These are phyloP conservation scores for Xerocomus cyaneibrunnescens DNA, from an alignment of 1,284 basidiomycete species.

Conservation along the genomic window DNA sequence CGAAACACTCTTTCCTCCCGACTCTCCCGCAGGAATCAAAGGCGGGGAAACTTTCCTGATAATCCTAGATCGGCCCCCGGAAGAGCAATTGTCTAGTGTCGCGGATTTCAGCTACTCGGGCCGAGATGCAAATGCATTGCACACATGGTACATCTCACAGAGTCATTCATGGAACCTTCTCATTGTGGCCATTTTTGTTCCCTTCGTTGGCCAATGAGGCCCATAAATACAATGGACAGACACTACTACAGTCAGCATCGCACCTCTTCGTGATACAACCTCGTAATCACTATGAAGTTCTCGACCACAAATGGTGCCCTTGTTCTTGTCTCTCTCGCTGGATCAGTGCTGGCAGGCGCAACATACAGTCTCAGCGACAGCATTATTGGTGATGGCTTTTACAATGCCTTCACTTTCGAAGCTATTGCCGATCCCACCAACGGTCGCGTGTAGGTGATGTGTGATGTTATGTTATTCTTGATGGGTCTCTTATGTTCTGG, in stretches of 20 bases:
- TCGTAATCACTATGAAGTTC: conserved; percentile 18
- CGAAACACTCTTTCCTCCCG: neutral
- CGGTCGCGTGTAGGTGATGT: conserved; percentile 44
- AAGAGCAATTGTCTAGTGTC: no score
- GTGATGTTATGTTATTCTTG: neutral
- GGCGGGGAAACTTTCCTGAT: no score
- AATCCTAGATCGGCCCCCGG: no score
- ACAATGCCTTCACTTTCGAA: conserved; percentile 43
- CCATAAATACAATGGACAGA: conserved; percentile 18
- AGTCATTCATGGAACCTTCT: no score
- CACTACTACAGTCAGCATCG: neutral
- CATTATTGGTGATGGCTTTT: conserved; percentile 45
- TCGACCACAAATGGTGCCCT: conserved; percentile 2
- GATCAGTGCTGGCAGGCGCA: conserved; percentile 31
- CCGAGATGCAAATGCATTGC: neutral
- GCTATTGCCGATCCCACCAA: conserved; percentile 47
- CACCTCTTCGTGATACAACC: neutral
- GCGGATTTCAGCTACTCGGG: neutral
- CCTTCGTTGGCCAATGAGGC: no score
- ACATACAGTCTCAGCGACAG: conserved; percentile 40
- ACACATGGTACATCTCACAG: conserved; percentile 1
- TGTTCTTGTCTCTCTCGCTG: conserved; percentile 15
- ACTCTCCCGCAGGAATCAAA: neutral
- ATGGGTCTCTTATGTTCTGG: neutral
- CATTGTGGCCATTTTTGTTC: no score